phyloP scores from a whole-genome alignment of 805 yeast species.

The Candida khao-thaluensis region DNA sequence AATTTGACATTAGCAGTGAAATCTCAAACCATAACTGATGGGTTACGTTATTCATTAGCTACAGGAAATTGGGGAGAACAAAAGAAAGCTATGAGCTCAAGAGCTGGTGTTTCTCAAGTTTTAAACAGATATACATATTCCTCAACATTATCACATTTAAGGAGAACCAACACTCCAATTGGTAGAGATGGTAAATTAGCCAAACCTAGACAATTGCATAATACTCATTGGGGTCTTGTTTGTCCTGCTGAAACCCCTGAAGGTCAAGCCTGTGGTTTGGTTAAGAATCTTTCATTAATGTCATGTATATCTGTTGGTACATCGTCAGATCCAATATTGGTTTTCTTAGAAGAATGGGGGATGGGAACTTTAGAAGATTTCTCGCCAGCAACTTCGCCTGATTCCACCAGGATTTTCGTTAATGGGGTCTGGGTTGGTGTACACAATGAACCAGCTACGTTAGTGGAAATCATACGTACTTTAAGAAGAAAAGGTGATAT shows the following conservation, averaged over 20 bases:
- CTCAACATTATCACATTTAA: constrained; percentile 96
- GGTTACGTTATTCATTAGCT: constrained; percentile 94
- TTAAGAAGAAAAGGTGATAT: constrained; percentile 95
- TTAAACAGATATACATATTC: constrained; percentile 96
- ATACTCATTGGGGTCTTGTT: constrained; percentile 99
- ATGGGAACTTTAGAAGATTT: constrained; percentile 97
- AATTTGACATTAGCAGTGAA: constrained; percentile 95
- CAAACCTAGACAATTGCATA: constrained; percentile 97
- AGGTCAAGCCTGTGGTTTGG: constrained; percentile 99
- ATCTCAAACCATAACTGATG: constrained; percentile 95
- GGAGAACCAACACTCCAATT: constrained; percentile 98
- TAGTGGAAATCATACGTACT: constrained; percentile 86
- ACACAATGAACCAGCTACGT: constrained; percentile 91
- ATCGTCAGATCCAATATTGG: constrained; percentile 91
- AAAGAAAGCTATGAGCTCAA: constrained; percentile 96
- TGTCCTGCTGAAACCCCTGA: constrained; percentile 99
- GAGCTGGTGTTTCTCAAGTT: constrained; percentile 99
- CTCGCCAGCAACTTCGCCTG: constrained; percentile 87
- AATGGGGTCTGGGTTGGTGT: constrained; percentile 99
- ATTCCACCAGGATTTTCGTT: constrained; percentile 90
- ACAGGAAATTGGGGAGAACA: constrained; percentile 99
- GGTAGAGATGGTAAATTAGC: constrained; percentile 99
- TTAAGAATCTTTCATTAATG: constrained; percentile 93
- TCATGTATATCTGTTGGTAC: constrained; percentile 97
- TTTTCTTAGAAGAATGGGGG: constrained; percentile 98